phyloP scores from a whole-genome alignment of 306 rosid genomes.

The Argentina anserina region DNA sequence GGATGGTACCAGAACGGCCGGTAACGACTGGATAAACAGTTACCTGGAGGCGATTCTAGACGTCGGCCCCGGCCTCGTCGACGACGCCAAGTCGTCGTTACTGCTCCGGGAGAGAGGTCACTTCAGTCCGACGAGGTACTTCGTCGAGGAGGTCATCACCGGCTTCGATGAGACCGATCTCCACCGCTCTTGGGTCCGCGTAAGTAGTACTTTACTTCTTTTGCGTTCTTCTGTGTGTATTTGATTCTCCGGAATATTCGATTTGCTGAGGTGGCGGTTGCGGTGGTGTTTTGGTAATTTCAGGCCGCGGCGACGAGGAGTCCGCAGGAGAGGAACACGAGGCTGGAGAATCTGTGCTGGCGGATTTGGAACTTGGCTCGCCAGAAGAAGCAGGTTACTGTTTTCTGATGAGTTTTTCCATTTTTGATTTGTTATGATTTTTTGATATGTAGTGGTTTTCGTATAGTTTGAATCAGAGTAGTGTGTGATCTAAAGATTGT shows the following conservation, averaged over 20 bases:
- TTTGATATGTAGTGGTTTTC: neutral
- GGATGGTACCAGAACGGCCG: constrained; percentile 52
- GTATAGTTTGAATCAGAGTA: neutral
- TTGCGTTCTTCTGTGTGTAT: neutral
- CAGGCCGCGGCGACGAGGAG: constrained; percentile 96
- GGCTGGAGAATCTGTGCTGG: constrained; percentile 98
- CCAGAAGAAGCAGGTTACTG: constrained; percentile 92
- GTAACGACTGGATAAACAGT: constrained; percentile 94
- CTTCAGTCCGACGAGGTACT: constrained; percentile 95
- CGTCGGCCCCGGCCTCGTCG: constrained; percentile 82
- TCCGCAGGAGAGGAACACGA: constrained; percentile 96
- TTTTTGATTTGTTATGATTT: neutral
- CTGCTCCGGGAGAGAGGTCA: constrained; percentile 89
- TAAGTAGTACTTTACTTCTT: constrained; percentile 9
- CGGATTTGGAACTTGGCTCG: constrained; percentile 99
- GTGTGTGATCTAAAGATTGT: neutral
- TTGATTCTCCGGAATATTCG: neutral
- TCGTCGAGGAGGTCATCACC: constrained; percentile 86
- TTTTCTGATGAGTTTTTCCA: neutral
- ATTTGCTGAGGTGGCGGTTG: neutral
- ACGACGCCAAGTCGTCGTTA: constrained; percentile 77
- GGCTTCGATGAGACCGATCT: constrained; percentile 99
- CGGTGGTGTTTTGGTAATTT: neutral
- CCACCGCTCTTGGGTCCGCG: constrained; percentile 95
- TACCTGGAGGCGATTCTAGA: constrained; percentile 92